phyloP scores from a whole-genome alignment of 495 filamentous ascomycete species.

The Aspergillus olivimuriae region DNA sequence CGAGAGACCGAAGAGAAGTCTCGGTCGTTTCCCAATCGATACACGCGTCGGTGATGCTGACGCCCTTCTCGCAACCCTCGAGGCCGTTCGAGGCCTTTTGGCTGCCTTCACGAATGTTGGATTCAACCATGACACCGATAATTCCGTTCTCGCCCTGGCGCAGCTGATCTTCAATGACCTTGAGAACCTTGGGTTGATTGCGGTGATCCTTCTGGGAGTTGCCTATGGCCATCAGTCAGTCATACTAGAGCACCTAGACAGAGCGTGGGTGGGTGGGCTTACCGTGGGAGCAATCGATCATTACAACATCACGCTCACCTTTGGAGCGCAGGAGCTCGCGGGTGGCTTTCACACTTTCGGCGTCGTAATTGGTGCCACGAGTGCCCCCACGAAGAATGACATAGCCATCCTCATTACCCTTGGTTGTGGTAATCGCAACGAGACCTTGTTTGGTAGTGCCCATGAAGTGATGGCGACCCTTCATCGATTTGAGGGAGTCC shows the following conservation, averaged over 20 bases:
- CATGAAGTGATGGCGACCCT: constrained; percentile 84
- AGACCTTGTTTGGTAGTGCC: constrained; percentile 88
- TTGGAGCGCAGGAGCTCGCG: constrained; percentile 73
- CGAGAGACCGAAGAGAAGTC: constrained; percentile 2
- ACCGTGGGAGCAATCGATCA: constrained; percentile 88
- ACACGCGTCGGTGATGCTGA: constrained; percentile 87
- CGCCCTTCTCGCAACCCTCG: constrained; percentile 68
- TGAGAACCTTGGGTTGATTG: constrained; percentile 82
- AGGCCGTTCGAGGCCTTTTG: constrained; percentile 78
- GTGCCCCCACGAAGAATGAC: constrained; percentile 79
- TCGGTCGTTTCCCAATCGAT: constrained; percentile 79
- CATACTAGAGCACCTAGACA: background rate
- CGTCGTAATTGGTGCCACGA: constrained; percentile 79
- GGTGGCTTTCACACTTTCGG: constrained; percentile 61
- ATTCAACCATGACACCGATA: constrained; percentile 89
- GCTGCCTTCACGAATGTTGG: constrained; percentile 78
- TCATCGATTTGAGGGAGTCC: constrained; percentile 64
- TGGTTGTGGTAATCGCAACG: constrained; percentile 78
- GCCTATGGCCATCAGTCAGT: background rate
- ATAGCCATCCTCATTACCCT: constrained; percentile 83
- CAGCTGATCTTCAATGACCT: constrained; percentile 66
- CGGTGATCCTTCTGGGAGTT: constrained; percentile 46
- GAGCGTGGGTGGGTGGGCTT: background rate
- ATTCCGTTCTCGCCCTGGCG: constrained; percentile 73
- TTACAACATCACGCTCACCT: constrained; percentile 69